Conservation (phyloP, 2,329 filamentous ascomycete genomes). For the Elsinoe arachidis region DNA sequence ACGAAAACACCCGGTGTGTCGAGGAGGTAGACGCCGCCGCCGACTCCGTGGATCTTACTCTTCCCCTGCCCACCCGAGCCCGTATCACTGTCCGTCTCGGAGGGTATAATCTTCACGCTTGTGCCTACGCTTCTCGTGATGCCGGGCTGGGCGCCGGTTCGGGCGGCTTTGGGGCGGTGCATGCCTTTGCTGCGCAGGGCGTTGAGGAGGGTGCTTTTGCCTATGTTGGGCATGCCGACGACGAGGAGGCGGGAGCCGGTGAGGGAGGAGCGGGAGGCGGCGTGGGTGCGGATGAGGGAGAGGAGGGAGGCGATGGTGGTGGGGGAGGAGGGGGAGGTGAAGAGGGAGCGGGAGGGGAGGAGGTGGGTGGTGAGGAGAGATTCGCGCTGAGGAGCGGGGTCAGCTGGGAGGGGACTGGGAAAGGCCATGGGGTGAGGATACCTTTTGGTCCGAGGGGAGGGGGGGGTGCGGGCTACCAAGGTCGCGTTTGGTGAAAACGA, state of each 20-base stretch:
- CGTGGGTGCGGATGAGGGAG: conserved; percentile 43
- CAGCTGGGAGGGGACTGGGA: not conserved
- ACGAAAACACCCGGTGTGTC: conserved; percentile 96
- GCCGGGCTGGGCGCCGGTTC: conserved; percentile 78
- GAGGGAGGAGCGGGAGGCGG: conserved; percentile 49
- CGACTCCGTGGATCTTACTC: conserved; percentile 35
- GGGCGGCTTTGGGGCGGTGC: conserved; percentile 60
- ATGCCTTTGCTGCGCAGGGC: conserved; percentile 64
- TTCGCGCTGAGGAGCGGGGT: not conserved
- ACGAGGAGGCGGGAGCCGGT: conserved; percentile 77
- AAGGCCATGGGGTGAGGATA: not conserved
- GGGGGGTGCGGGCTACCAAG: conserved; percentile 42
- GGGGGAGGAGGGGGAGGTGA: conserved; percentile 21
- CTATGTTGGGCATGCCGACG: conserved; percentile 96
- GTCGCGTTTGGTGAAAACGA: conserved; percentile 89
- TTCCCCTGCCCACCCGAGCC: conserved; percentile 27
- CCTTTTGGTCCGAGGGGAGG: not conserved
- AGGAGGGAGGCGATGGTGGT: conserved; percentile 40
- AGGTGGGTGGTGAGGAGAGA: conserved; percentile 6
- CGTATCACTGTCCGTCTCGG: not conserved
- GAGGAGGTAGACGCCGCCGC: conserved; percentile 66
- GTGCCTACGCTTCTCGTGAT: conserved; percentile 78
- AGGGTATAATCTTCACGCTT: conserved; percentile 62
- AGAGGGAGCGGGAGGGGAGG: not conserved
- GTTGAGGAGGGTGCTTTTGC: conserved; percentile 93